Conservation (phyloP, 2,329 filamentous ascomycete genomes). For the Colletotrichum sansevieriae region DNA sequence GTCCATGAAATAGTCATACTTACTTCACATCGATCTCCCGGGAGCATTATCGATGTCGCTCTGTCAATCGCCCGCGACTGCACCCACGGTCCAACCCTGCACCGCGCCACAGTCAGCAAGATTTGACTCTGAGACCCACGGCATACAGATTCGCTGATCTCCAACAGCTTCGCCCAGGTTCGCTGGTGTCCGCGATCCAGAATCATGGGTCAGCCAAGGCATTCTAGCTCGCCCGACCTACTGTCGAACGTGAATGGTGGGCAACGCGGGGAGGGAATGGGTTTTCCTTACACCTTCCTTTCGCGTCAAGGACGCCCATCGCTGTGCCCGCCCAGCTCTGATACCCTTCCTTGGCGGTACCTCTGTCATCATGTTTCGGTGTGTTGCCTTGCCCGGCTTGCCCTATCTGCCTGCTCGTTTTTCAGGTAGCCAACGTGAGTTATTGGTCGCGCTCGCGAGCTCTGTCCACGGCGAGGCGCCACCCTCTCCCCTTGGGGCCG, state of each 20-base stretch:
- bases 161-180: not conserved
- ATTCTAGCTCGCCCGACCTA: constrained; percentile 11
- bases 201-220: constrained; percentile 29
- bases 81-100: too few relatives aligned
- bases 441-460: constrained; percentile 17
- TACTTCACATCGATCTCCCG: too few relatives aligned
- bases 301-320: constrained; percentile 37
- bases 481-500: not conserved
- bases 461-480: not conserved
- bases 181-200: constrained; percentile 13
- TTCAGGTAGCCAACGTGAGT: not conserved
- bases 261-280: constrained; percentile 38
- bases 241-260: constrained; percentile 29
- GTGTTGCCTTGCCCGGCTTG: not conserved
- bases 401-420: not conserved
- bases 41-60: not conserved
- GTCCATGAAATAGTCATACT: not conserved
- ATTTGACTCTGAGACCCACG: not conserved
- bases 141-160: not conserved
- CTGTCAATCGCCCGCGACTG: not conserved
- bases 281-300: constrained; percentile 41
- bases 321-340: constrained; percentile 28
- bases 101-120: not conserved
- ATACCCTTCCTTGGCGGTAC: constrained; percentile 27
- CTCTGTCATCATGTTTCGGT: constrained; percentile 35